phyloP scores from a whole-genome alignment of 495 filamentous ascomycete species.

The Talaromyces thailandensis region DNA sequence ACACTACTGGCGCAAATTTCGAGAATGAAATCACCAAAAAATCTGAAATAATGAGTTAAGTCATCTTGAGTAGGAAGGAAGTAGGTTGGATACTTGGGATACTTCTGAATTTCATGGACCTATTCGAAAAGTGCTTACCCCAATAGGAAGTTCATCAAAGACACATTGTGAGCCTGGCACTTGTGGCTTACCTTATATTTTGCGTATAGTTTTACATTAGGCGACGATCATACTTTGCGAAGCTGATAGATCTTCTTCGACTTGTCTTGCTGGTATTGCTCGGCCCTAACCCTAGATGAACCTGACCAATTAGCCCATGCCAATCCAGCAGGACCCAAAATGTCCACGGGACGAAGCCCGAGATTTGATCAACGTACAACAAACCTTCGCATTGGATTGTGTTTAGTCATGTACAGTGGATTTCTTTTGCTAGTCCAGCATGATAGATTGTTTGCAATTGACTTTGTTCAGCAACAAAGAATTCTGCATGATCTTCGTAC shows the following conservation, averaged over 20 bases:
- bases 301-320: neutral
- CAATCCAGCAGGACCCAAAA: neutral
- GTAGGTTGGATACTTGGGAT: neutral
- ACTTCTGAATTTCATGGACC: neutral
- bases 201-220: no score
- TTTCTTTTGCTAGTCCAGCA: neutral
- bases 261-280: neutral
- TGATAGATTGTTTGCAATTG: neutral
- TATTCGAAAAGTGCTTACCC: neutral
- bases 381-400: neutral
- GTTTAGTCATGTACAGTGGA: neutral
- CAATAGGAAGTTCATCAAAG: neutral
- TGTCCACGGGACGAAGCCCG: neutral
- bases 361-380: neutral
- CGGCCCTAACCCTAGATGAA: neutral
- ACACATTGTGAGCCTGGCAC: no score
- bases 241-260: no score
- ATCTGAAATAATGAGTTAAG: no score
- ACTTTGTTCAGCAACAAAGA: neutral
- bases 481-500: neutral
- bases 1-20: no score
- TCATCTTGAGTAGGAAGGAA: no score
- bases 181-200: no score
- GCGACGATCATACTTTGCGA: no score
- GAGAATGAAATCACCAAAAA: no score